Conservation (phyloP, 257 asterid species). For the Buddleja alternifolia region DNA sequence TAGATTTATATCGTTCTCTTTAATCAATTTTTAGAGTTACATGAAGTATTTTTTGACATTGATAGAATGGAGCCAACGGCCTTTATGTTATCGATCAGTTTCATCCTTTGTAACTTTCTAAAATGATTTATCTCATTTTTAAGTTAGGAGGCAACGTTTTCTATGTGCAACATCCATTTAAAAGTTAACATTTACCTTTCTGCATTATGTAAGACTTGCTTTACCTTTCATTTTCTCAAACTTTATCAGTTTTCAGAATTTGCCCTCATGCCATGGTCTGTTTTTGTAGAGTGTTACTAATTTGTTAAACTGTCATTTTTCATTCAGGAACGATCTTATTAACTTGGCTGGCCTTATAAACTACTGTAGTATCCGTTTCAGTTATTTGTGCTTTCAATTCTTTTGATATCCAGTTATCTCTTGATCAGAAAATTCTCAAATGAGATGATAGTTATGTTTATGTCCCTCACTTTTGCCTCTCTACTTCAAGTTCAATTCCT, state of each 20-base stretch:
- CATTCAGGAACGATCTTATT: not conserved
- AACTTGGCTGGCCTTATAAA: not conserved
- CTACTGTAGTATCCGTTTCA: not conserved
- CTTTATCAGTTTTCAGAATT: not conserved
- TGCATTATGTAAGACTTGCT: not conserved
- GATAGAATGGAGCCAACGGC: constrained; percentile 2
- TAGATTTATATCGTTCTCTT: constrained; percentile 17
- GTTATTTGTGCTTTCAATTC: constrained; percentile 10
- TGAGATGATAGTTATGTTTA: not conserved
- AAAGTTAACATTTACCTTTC: constrained; percentile 9
- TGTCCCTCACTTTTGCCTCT: not conserved
- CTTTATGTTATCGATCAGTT: constrained; percentile 12
- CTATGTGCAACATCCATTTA: not conserved
- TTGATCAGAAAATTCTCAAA: not conserved
- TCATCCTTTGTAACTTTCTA: constrained; percentile 15
- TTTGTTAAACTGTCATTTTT: constrained; percentile 14
- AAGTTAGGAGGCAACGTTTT: constrained; percentile 4
- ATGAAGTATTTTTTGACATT: constrained; percentile 6
- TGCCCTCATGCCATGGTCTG: constrained; percentile 12
- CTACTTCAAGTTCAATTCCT: not conserved
- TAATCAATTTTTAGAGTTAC: not conserved
- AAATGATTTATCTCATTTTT: constrained; percentile 1
- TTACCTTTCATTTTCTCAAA: not conserved
- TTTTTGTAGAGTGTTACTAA: not conserved
- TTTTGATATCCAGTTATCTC: not conserved